Conservation (phyloP, 768 basidiomycete genomes). For the Naganishia vishniacii region DNA sequence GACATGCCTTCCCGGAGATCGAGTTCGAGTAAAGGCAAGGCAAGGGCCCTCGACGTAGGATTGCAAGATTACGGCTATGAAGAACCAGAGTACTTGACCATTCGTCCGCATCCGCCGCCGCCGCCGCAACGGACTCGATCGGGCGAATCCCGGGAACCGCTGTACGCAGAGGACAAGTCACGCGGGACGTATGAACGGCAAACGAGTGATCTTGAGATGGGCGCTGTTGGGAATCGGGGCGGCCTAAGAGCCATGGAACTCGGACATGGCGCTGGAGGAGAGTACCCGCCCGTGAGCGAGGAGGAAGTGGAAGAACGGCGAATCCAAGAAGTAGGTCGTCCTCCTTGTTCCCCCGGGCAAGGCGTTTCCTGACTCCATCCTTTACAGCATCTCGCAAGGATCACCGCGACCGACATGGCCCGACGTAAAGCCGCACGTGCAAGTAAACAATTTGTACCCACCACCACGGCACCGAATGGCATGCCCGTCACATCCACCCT, state of each 20-base stretch:
- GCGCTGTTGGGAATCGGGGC: neutral
- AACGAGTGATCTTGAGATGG: constrained; percentile 5
- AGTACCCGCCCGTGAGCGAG: constrained; percentile 25
- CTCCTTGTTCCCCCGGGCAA: neutral
- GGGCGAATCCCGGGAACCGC: neutral
- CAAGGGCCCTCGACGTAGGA: neutral
- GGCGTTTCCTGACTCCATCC: neutral
- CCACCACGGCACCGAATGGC: neutral
- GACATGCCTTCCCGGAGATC: neutral
- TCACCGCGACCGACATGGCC: constrained; percentile 27
- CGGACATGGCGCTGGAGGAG: neutral
- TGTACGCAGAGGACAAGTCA: neutral
- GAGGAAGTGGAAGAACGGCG: constrained; percentile 28
- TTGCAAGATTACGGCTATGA: neutral
- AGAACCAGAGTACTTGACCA: constrained; percentile 10
- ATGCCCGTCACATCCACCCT: neutral
- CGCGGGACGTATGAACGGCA: constrained; percentile 7
- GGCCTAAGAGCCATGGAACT: neutral
- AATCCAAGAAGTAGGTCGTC: constrained; percentile 27
- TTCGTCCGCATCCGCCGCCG: neutral
- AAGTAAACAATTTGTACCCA: constrained; percentile 14
- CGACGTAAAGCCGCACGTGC: constrained; percentile 29
- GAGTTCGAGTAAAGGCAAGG: neutral
- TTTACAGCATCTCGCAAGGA: constrained; percentile 24
- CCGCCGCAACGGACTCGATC: neutral